Base-by-base conservation (phyloP, 2,329 filamentous ascomycete genomes). In the Paecilomyces sp. region DNA sequence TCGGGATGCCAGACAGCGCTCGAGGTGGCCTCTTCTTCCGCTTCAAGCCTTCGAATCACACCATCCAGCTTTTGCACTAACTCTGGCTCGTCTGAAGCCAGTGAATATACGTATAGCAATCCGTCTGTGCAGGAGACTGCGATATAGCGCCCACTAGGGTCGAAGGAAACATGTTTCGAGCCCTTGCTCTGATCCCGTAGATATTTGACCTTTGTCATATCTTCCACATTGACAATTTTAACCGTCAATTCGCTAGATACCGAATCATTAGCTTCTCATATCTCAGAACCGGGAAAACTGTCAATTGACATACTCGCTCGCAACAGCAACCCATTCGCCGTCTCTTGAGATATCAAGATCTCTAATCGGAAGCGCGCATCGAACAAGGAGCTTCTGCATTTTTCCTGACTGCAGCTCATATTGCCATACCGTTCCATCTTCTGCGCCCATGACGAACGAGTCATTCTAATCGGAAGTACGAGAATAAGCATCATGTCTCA, bases 391-490 rank as follows among this genome's bases (percentile, higher is more conserved):
- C 61, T 88, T 87, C 63, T 96, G 90, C 76, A 95, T 91, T 60
- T 73, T 69, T 13, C 77, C 77, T 2, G 85, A 85, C 59, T 85
- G 82, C 56, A 97, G 82, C n/a, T 89, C 90, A 79, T 95, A 99
- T 67, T 92, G 86, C 79, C 89, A 96, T 68, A 99, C 91, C n/a
- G 89, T 94, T 70, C 95, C 94, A 77, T 97, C 92, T 74, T 99
- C 93, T 22, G 91, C 90, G 30, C 92, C 94, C 62, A 91, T 87
- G 53, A 97, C 85, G 72, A 97, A 96, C 74, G 90, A 92, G 61
- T 89, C 85, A 70, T 93, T 85, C 85, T 87, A 64, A 50, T 24
- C 18, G 24, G n/a, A 33, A 33, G 2, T 33, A 33, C 15, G 18
- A 12, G 28, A 12, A 31, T 62, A 50, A 60, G 64, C 64, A 15